Evolutionary conservation across 2,329 filamentous ascomycete genomes (phyloP), one percentile per base, ranked within the genome.

Genomic region (Colletotrichum spinosum): DNA sequence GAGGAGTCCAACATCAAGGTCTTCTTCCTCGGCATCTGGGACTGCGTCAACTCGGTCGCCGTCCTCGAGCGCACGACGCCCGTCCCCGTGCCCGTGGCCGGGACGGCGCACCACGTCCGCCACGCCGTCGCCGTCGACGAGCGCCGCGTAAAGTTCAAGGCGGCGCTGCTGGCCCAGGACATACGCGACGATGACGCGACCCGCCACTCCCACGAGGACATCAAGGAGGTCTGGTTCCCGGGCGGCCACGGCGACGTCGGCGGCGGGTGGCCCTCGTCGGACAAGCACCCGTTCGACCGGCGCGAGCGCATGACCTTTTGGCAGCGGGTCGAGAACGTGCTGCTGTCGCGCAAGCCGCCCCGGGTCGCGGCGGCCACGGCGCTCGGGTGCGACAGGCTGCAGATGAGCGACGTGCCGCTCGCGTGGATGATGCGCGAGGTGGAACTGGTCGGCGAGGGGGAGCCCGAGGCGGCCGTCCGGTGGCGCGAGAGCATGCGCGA

Each of bases 11-110:
- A 81, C 49, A 81, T 84, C 54, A 81, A 80, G 49, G 79, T 86
- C 7, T 82, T 83, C 70, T 86, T 86, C 72, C 80, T 86, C n/a
- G 84, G 84, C 1, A 77, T 86, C 46, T 86, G 83, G 76, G 84
- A 87, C 69, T 84, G 81, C 64, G 84, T 87, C 46, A 84, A 83
- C 70, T 83, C 80, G 3, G 83, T 86, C 8, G 76, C 80, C 7
- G 76, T 81, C 12, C 65, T 81, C 34, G 79, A 80, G 63, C 71
- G 70, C 0, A 79, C 75, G 58, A 73, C 77, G 33, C 76, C 73
- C n/a, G 71, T 77, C 34, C 80, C 79, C 5, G 74, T 77, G 2
- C 73, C 77, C 0, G 76, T 79, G 0, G 71, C 70, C 34, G 76
- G 81, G 2, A 80, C 81, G 3, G 83, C 83, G 2, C 69, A 74